phyloP scores from a whole-genome alignment of 2,329 filamentous ascomycete species.

The Ascochyta clinopodiicola region DNA sequence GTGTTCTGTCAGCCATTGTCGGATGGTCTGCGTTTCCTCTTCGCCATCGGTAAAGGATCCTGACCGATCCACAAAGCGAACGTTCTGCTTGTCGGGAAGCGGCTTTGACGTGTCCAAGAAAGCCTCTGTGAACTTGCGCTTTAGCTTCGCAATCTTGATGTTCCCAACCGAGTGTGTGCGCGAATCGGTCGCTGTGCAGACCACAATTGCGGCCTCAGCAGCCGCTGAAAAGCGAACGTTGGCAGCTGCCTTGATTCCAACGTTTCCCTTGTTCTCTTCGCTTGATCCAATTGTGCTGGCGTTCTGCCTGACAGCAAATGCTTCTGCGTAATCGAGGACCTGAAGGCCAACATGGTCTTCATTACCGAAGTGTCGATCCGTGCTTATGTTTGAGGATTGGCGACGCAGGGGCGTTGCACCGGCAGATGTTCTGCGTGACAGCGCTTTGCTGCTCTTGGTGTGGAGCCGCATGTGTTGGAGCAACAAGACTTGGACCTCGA shows the following conservation, averaged over 20 bases:
- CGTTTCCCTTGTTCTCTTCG: conserved; percentile 42
- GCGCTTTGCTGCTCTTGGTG: conserved; percentile 27
- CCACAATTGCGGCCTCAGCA: conserved; percentile 40
- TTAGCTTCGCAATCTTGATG: conserved; percentile 45
- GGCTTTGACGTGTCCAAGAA: conserved; percentile 46
- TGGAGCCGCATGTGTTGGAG: conserved; percentile 57
- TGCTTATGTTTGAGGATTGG: conserved; percentile 32
- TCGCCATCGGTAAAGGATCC: conserved; percentile 7
- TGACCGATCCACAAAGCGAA: conserved; percentile 13
- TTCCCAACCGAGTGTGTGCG: conserved; percentile 20
- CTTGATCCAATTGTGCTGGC: conserved; percentile 52
- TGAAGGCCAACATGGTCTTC: conserved; percentile 51
- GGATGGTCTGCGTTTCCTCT: conserved; percentile 36
- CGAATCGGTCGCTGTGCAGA: conserved; percentile 25
- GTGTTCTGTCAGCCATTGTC: conserved; percentile 55
- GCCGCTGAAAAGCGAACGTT: conserved; percentile 46
- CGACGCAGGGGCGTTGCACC: conserved; percentile 34
- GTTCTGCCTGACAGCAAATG: conserved; percentile 55
- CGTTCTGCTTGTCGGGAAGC: conserved; percentile 25
- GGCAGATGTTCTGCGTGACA: conserved; percentile 27
- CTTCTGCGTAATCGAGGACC: conserved; percentile 56
- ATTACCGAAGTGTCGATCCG: conserved; percentile 34
- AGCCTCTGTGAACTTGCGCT: conserved; percentile 51
- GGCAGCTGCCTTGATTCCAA: conserved; percentile 41
- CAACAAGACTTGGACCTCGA: conserved; percentile 61